Base-by-base conservation (phyloP, 2,329 filamentous ascomycete species). In the Sporothrix humicola region DNA sequence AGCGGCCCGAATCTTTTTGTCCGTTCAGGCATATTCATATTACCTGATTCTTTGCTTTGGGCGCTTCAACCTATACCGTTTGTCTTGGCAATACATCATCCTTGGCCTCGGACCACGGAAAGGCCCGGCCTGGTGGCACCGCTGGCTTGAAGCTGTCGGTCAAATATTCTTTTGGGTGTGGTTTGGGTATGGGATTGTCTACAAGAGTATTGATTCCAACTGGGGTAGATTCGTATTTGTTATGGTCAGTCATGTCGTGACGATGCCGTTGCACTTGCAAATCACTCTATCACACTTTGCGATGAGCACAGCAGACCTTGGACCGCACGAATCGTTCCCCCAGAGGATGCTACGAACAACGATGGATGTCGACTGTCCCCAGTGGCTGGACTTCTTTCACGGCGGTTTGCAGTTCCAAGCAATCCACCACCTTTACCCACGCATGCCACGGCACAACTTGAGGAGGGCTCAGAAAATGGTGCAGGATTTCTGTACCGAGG, bases 241-340 rank as follows among this genome's bases (percentile, higher is more conserved):
- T 78, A 85, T 97, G 80, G 83, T 96, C 79, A 95, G 92, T 79
- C 93, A 97, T 80, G 88, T 94, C 79, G 87, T 93, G 37, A 93
- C 93, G 7, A 92, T 93, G 81, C 92, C 94, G 2, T 84, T 97
- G 69, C 94, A 97, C 81, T 88, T 95, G 12, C 94, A 97, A 81
- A 97, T 97, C 80, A 97, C 94, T 0, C 87, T 97, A 20, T 96
- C 93, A 1, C 94, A 97, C 82, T 97, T 97, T 82, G 93, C 93
- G 77, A 97, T 97, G 94, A 95, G 93, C 77, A 97, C 94, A 0
- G 88, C 93, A 12, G 93, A 97, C 78, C 86, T 97, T 13, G 95
- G 95, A 0, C 90, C 92, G 1, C 86, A 91, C 70, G 94, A 97
- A 81, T 96, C 93, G 0, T 97, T 97, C 81, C 90, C 94, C 0